Evolutionary conservation across 225 moss, liverwort and hornwort species (phyloP), one percentile per base, ranked within the genome.

Genomic region (Straminergon stramineum): DNA sequence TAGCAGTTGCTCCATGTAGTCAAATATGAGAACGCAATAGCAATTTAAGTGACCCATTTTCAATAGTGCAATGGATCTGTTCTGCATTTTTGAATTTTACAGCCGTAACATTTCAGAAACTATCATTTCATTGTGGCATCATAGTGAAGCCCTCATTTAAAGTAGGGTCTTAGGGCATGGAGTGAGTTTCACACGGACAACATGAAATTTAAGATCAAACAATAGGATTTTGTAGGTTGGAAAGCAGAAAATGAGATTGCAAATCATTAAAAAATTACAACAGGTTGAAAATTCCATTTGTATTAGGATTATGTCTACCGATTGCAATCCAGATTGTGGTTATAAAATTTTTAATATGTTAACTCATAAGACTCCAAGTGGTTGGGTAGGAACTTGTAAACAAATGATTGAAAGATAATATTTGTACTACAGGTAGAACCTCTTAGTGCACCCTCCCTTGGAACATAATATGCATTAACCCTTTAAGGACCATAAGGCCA

Each of bases 321-420:
- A 15, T 35, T 37, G 24, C 15, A 16, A 24, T 56, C 16, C 1
- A 23, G 16, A 37, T 37, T 15, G 9, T 56, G 14, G 15, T 15
- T 5, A 4, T 21, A 8, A 55, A 23, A 12, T 3, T 1, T 1
- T 5, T 5, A 8, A 35, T 34, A 14, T 21, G 5, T 7, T 13
- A 45, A 34, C 7, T 22, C 51, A 51, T 2, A 75, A 51, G 52
- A 6, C 13, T 53, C 7, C 8, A 28, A 48, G 17, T 11, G 31
- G 31, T 51, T 35, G 22, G 3, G 13, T 53, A 77, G 14, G 21
- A 77, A 77, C 7, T 32, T 51, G 75, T 32, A 53, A 52, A 35
- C 35, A 15, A 55, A 22, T 35, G 28, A 15, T 21, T 76, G 11
- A 32, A 32, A 28, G 19, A 76, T 18, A 31, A 6, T 19, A n/a